Base-by-base conservation (phyloP, 306 rosid species). In the Rosa persica region DNA sequence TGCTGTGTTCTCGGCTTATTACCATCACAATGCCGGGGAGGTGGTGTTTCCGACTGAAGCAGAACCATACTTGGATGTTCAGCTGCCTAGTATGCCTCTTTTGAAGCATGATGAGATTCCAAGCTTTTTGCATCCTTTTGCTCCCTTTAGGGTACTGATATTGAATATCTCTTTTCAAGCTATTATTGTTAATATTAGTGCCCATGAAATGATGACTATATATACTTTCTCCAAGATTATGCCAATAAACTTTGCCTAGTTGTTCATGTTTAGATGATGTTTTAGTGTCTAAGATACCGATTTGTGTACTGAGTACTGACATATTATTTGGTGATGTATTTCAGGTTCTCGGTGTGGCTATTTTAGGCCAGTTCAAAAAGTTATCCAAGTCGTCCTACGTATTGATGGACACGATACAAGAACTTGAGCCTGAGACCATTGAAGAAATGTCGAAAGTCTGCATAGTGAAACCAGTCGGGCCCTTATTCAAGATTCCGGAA, bases 1-100 rank as follows among this genome's bases (percentile, higher is more conserved):
- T 44, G 86, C 96, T 12, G 74, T 73, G 19, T 85, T 90, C 16
- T 58, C 86, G 2, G 36, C 60, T 71, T 86, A 82, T 60, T 83
- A 80, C 44, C 82, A 83, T 54, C 73, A 34, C n/a, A 47, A 47
- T 60, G 49, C 12, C 20, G 25, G 42, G 36, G 30, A 76, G 16
- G 75, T 80, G 34, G 60, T 76, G 34, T 82, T 83, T 69, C 84
- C 88, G 4, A 70, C 86, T 0, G 69, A 68, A 34, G 61, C 55
- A 8, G 80, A 83, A 23, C 86, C 80, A 2, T 43, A 73, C 0
- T 5, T 76, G 38, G 81, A 81, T 15, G 74, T 85, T 5, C 42
- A 66, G 57, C 38, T 82, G 17, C 86, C 88, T 30, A 65, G 65
- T 52, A 38, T 76, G 86, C 88, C 88, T 0, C 70, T 79, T 27